Percentiles rank a stretch among this genome's conserved stretches.
Conservation (phyloP, 345 rosid genomes). For the Aegle marmelos region DNA sequence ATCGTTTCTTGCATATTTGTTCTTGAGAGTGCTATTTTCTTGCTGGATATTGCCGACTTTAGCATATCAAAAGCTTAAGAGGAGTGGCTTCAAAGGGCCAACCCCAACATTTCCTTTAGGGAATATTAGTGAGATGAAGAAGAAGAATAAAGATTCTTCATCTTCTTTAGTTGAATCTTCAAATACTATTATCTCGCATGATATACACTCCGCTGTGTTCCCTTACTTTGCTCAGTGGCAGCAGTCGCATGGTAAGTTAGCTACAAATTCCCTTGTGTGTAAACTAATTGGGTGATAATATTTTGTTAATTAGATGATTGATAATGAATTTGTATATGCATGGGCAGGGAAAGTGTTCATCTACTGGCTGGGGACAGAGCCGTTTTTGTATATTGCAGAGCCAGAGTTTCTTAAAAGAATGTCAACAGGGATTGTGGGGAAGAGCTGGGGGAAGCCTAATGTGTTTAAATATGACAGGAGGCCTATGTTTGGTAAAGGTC, state of each 20-base stretch:
- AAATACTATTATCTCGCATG: constrained; percentile 42
- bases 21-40: constrained; percentile 39
- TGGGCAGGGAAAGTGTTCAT: constrained; percentile 81
- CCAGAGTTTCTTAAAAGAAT: constrained; percentile 77
- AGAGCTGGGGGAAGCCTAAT: constrained; percentile 90
- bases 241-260: constrained; percentile 52
- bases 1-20: constrained; percentile 23
- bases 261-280: no score
- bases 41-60: constrained; percentile 63
- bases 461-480: constrained; percentile 80
- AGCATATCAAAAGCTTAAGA: constrained; percentile 51
- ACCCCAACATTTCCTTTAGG: constrained; percentile 79
- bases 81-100: constrained; percentile 76
- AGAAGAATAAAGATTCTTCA: constrained; percentile 15
- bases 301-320: no score
- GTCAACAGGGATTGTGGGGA: constrained; percentile 80
- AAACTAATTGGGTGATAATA: no score
- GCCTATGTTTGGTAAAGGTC: constrained; percentile 91
- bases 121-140: constrained; percentile 61
- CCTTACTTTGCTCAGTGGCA: constrained; percentile 89
- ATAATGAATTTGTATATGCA: no score
- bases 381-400: constrained; percentile 84
- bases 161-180: constrained; percentile 11
- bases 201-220: constrained; percentile 73
- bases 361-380: constrained; percentile 95